phyloP scores from a whole-genome alignment of 106 monocot genomes.

The Cymbidium sinense region DNA sequence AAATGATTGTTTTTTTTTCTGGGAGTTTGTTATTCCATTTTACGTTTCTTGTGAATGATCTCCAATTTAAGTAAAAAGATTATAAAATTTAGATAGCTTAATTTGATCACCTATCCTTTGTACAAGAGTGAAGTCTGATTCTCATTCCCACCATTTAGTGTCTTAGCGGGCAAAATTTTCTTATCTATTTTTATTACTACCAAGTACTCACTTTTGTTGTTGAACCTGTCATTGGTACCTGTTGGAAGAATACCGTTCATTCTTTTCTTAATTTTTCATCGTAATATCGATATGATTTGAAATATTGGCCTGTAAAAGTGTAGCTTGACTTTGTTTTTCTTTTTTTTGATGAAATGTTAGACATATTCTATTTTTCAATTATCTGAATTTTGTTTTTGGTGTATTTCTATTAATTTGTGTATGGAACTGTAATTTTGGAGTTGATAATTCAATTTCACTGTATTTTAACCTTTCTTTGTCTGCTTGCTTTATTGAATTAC shows the following conservation, averaged over 20 bases:
- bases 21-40: too few species aligned
- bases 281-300: background rate
- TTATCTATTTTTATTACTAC: background rate
- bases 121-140: too few species aligned
- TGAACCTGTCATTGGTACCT: background rate
- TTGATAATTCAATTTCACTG: background rate
- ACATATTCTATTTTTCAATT: background rate
- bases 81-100: too few species aligned
- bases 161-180: background rate
- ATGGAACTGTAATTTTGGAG: background rate
- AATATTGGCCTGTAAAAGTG: background rate
- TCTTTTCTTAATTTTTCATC: background rate
- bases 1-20: too few species aligned
- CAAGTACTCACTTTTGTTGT: background rate
- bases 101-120: too few species aligned
- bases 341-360: background rate
- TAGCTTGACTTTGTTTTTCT: background rate
- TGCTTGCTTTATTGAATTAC: conserved; percentile 2
- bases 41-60: too few species aligned
- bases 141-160: background rate
- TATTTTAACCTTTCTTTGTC: background rate
- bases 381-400: background rate
- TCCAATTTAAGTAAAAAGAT: too few species aligned
- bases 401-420: background rate
- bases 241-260: background rate